phyloP scores from a whole-genome alignment of 805 yeast genomes.

The Zygosaccharomyces kombuchaensis region DNA sequence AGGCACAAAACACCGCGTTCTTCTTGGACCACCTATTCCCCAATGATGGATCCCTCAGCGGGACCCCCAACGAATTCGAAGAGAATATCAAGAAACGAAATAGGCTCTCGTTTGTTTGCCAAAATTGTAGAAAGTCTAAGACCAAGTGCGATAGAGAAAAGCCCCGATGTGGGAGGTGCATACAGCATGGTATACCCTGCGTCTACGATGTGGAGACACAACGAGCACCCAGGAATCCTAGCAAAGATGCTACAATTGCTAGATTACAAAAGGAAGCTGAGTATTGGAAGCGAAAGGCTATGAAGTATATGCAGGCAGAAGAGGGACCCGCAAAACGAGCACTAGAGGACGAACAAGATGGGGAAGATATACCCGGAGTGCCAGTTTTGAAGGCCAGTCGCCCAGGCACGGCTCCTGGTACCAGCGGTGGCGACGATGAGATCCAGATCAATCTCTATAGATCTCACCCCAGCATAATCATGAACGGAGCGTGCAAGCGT shows the following conservation, averaged over 20 bases:
- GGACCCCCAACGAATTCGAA: not conserved
- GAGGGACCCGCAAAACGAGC: not conserved
- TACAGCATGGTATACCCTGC: slow-evolving; percentile 26
- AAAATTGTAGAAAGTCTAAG: slow-evolving; percentile 32
- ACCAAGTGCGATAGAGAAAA: slow-evolving; percentile 35
- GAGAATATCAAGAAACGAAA: slow-evolving; percentile 23
- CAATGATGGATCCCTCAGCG: not conserved
- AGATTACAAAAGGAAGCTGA: slow-evolving; percentile 31
- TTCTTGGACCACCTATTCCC: not conserved
- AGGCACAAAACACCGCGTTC: not conserved
- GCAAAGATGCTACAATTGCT: slow-evolving; percentile 31
- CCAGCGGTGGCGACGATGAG: slow-evolving; percentile 10
- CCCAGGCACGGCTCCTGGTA: not conserved
- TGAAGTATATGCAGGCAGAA: slow-evolving; percentile 11
- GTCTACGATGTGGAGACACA: slow-evolving; percentile 33
- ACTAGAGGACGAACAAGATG: not conserved
- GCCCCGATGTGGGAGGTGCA: slow-evolving; percentile 32
- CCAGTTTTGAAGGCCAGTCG: slow-evolving; percentile 4
- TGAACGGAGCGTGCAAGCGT: slow-evolving; percentile 30
- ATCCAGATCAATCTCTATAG: slow-evolving; percentile 27
- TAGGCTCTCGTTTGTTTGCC: slow-evolving; percentile 35
- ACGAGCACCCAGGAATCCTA: slow-evolving; percentile 31
- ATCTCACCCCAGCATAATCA: slow-evolving; percentile 28
- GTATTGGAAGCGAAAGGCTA: slow-evolving; percentile 32
- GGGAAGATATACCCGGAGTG: not conserved